Evolutionary conservation across 257 asterid genomes (phyloP).

Genomic region (Orobanche coerulescens): DNA sequence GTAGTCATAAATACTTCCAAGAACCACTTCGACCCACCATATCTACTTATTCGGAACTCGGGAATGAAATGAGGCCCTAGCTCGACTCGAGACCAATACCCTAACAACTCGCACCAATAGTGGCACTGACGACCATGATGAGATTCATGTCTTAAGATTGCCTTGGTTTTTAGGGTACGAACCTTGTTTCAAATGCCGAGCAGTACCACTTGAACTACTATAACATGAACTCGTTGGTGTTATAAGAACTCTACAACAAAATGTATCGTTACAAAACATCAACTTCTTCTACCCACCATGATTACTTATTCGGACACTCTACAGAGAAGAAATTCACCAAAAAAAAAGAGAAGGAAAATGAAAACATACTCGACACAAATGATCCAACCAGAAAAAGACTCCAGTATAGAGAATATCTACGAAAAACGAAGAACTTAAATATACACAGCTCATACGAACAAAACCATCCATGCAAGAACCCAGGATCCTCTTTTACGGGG

Average conservation of each 20-base stretch:
- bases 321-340: slow-evolving; percentile 13
- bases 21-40: too few species aligned
- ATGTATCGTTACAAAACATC: slow-evolving; percentile 23
- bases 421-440: slow-evolving; percentile 24
- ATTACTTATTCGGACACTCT: slow-evolving; percentile 25
- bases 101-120: too few species aligned
- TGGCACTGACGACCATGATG: too few species aligned
- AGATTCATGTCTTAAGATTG: too few species aligned
- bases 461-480: slow-evolving; percentile 23
- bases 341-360: background rate
- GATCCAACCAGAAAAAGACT: slow-evolving; percentile 12
- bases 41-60: too few species aligned
- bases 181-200: too few species aligned
- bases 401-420: slow-evolving; percentile 20
- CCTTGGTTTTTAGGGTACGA: too few species aligned
- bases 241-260: slow-evolving; percentile 26
- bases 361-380: slow-evolving; percentile 24
- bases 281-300: slow-evolving; percentile 4
- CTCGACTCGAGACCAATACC: too few species aligned
- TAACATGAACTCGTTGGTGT: too few species aligned
- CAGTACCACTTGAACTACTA: too few species aligned
- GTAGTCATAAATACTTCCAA: too few species aligned
- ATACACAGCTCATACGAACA: slow-evolving; percentile 6
- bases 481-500: slow-evolving; percentile 19
- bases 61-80: too few species aligned